Evolutionary conservation across 75 land plant species (phyloP).

Genomic region (Azolla pinnata): DNA sequence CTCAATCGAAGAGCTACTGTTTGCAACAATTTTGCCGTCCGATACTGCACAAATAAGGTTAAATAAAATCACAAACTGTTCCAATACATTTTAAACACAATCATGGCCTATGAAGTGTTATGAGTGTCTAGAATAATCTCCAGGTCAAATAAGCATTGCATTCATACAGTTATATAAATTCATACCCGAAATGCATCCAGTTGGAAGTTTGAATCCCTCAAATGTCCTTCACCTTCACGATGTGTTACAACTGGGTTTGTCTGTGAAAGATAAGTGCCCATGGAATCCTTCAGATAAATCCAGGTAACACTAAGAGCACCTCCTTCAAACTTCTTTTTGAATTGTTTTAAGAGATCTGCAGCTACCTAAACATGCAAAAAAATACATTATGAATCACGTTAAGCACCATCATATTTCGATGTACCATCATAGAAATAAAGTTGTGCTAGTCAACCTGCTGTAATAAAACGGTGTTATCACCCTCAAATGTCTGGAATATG

Average conservation of each 20-base stretch:
- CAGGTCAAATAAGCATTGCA: no score
- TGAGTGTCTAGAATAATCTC: no score
- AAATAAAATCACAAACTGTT: no score
- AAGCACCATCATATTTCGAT: no score
- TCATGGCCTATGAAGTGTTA: no score
- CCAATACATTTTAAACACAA: no score
- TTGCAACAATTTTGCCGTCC: slow-evolving; percentile 87
- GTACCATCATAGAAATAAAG: slow-evolving; percentile 16
- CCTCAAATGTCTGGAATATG: slow-evolving; percentile 96
- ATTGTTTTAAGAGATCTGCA: slow-evolving; percentile 78
- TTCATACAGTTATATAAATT: neutral
- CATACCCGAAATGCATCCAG: slow-evolving; percentile 83
- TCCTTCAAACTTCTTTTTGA: slow-evolving; percentile 73
- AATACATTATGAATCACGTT: no score
- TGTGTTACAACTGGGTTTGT: slow-evolving; percentile 88
- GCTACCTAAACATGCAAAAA: no score
- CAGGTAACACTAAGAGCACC: slow-evolving; percentile 81
- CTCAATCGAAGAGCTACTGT: slow-evolving; percentile 66
- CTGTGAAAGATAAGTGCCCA: slow-evolving; percentile 76
- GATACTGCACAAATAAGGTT: slow-evolving; percentile 86
- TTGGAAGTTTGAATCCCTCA: slow-evolving; percentile 84
- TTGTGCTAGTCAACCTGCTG: slow-evolving; percentile 66
- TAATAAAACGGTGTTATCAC: slow-evolving; percentile 88
- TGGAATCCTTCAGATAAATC: slow-evolving; percentile 87
- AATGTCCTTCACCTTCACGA: slow-evolving; percentile 76